phyloP scores from a whole-genome alignment of 768 basidiomycete genomes.

The Pleurotus pulmonarius region DNA sequence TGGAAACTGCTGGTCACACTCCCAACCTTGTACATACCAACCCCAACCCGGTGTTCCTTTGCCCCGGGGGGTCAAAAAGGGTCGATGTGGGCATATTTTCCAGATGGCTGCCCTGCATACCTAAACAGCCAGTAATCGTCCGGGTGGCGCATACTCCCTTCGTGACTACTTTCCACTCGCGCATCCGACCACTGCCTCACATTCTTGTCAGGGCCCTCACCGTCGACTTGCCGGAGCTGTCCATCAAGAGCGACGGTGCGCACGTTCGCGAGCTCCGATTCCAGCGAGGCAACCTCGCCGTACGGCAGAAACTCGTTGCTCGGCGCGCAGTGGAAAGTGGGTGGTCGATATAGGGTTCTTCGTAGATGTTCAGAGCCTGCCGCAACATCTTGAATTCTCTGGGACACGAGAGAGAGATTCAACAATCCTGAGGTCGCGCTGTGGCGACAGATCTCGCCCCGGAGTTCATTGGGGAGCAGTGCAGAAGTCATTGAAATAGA shows the following conservation, averaged over 20 bases:
- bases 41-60: too few relatives aligned
- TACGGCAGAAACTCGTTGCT: neutral
- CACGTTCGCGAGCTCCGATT: neutral
- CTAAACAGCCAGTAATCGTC: constrained; percentile 5
- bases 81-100: neutral
- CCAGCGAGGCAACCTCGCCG: neutral
- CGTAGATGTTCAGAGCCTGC: too few relatives aligned
- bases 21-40: too few relatives aligned
- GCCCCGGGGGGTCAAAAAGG: neutral
- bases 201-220: neutral
- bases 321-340: neutral
- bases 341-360: neutral
- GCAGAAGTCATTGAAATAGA: too few relatives aligned
- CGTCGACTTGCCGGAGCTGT: too few relatives aligned
- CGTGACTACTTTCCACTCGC: neutral
- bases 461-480: too few relatives aligned
- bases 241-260: neutral
- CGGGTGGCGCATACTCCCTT: neutral
- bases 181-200: neutral
- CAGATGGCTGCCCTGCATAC: neutral
- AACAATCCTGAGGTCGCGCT: too few relatives aligned
- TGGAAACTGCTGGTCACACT: too few relatives aligned
- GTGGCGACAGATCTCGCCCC: too few relatives aligned
- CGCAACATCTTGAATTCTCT: too few relatives aligned
- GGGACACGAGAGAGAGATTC: too few relatives aligned